Evolutionary conservation across 1,284 basidiomycete genomes (phyloP).

Genomic region (Trametes versicolor): DNA sequence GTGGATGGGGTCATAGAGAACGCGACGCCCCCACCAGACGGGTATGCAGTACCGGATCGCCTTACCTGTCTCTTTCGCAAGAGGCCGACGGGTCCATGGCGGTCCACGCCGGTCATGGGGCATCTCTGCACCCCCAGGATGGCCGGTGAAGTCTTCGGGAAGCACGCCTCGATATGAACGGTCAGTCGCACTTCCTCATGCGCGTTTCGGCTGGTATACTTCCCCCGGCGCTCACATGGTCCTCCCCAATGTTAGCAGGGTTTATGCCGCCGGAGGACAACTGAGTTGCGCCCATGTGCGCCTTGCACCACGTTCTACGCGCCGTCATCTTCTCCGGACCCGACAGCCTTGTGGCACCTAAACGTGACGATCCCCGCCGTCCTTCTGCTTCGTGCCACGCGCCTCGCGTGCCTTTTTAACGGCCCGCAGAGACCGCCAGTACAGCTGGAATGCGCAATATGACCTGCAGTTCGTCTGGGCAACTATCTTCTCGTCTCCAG

Average conservation of each 20-base stretch:
- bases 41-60: background rate
- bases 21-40: background rate
- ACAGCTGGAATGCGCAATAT: background rate
- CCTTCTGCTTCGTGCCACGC: constrained; percentile 27
- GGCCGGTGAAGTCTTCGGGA: constrained; percentile 3
- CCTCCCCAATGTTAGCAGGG: background rate
- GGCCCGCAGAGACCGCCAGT: constrained; percentile 5
- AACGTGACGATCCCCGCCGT: constrained; percentile 17
- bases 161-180: background rate
- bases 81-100: background rate
- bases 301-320: constrained; percentile 1
- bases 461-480: background rate
- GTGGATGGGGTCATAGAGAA: background rate
- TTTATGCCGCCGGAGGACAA: background rate
- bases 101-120: constrained; percentile 20
- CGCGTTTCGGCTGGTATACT: constrained; percentile 6
- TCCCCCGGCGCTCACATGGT: constrained; percentile 24
- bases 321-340: constrained; percentile 10
- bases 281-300: constrained; percentile 7
- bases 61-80: background rate
- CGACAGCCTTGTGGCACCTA: constrained; percentile 12
- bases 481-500: background rate
- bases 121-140: constrained; percentile 4
- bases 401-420: constrained; percentile 7
- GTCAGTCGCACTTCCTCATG: constrained; percentile 15